A percentile compares a stretch with the other conserved stretches of the same genome.
phyloP scores from a whole-genome alignment of 805 yeast genomes.

The Metschnikowia lunata region DNA sequence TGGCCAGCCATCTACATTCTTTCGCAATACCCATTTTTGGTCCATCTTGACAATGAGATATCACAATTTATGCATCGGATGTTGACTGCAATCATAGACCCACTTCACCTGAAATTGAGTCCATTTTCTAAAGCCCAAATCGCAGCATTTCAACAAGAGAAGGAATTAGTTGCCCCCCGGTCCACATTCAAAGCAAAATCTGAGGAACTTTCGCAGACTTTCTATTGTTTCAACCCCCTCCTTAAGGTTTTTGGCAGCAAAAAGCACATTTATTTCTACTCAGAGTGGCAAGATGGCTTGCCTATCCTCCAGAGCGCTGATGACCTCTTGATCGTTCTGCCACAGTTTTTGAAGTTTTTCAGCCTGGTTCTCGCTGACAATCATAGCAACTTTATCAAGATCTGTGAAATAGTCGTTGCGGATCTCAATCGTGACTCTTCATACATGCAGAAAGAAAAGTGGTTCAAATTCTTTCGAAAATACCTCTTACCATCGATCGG shows the following conservation, averaged over 20 bases:
- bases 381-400: constrained; percentile 46
- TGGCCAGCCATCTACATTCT: constrained; percentile 59
- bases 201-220: constrained; percentile 15
- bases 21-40: constrained; percentile 57
- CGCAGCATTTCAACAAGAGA: constrained; percentile 19
- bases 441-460: constrained; percentile 15
- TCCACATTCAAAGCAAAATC: constrained; percentile 28
- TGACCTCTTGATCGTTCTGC: constrained; percentile 45
- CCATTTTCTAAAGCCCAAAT: constrained; percentile 20
- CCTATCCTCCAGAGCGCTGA: constrained; percentile 35
- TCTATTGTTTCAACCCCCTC: constrained; percentile 31
- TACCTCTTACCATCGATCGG: constrained; percentile 62
- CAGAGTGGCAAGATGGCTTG: constrained; percentile 44
- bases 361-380: constrained; percentile 53
- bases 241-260: constrained; percentile 22
- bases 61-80: constrained; percentile 46
- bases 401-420: constrained; percentile 55
- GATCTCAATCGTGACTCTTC: constrained; percentile 25
- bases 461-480: constrained; percentile 64
- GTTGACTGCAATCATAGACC: constrained; percentile 45
- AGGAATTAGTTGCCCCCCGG: constrained; percentile 16
- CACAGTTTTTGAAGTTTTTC: constrained; percentile 46
- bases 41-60: constrained; percentile 48
- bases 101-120: constrained; percentile 35
- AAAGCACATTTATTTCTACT: constrained; percentile 39